Base-by-base conservation (phyloP, 2,329 filamentous ascomycete genomes). In the Botrytis galanthina region DNA sequence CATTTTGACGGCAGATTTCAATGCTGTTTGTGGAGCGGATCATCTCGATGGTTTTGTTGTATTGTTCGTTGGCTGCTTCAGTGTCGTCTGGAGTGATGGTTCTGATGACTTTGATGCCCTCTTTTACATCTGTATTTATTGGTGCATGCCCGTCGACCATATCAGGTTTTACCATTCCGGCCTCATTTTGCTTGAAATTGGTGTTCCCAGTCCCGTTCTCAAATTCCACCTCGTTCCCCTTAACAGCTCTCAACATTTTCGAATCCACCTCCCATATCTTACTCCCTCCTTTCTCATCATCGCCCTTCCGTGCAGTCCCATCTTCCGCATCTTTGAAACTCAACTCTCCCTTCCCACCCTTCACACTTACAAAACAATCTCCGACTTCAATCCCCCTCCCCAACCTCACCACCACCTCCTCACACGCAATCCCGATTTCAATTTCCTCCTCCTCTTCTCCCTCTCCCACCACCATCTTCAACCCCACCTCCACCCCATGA, bases 281-380 rank as follows among this genome's bases (percentile, higher is more conserved):
- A 75, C 83, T 81, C n/a, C 80, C 83, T 57, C 83, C 79, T 22
- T 78, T 78, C 74, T 84, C 81, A 59, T 80, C 22, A 9, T 9
- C 9, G 3, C 18, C 3, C 26, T 57, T 32, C 29, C 51, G n/a
- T 22, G 14, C 37, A 16, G 18, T 18, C 14, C 26, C n/a, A 20
- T 60, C 39, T 9, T 22, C n/a, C 18, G 20, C 51, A 44, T 60
- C 51, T 20, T 57, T 42, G 12, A 67, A 67, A n/a, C 78, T 4
- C 78, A 79, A 60, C 79, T 81, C 72, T 79, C 82, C 35, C 80
- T 80, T 29, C 84, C 73, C 5, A 80, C 78, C 12, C 82, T 88
- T 88, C 66, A 87, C 78, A 77, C 87, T 87, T n/a, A 83, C 85
- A 77, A 84, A 88, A 18, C 87, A 85, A 74, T 88, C 85, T 7